phyloP scores from a whole-genome alignment of 768 basidiomycete genomes.

The Xerocomellus amylosporus region DNA sequence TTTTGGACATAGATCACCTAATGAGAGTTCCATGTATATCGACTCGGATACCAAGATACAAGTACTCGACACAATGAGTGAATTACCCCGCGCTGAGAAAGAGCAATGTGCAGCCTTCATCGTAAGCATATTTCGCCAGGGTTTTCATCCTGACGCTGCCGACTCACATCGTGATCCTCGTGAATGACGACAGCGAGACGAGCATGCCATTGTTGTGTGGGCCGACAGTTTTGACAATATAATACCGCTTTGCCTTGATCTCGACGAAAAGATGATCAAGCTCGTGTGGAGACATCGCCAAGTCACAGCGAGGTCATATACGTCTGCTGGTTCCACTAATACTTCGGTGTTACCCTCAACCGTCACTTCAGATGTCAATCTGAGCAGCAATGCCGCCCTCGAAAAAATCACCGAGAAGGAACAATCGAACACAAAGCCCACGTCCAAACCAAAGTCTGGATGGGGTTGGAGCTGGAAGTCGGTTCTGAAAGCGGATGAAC shows the following conservation, averaged over 20 bases:
- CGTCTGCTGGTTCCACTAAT: conserved; percentile 25
- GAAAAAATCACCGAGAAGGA: conserved; percentile 24
- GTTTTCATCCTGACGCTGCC: not conserved
- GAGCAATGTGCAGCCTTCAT: conserved; percentile 90
- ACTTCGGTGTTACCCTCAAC: conserved; percentile 45
- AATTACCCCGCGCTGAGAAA: conserved; percentile 77
- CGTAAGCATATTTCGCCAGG: conserved; percentile 41
- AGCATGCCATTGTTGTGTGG: conserved; percentile 80
- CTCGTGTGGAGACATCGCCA: conserved; percentile 66
- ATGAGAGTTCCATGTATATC: conserved; percentile 60
- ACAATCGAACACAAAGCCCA: not conserved
- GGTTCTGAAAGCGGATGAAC: conserved; percentile 26
- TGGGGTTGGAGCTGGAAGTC: conserved; percentile 47
- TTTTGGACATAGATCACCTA: conserved; percentile 42
- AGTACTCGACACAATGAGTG: conserved; percentile 66
- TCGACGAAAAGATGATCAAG: conserved; percentile 76
- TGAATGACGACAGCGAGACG: conserved; percentile 58
- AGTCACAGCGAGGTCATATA: conserved; percentile 6
- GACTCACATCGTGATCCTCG: not conserved
- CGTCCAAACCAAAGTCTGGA: conserved; percentile 2
- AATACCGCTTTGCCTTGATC: conserved; percentile 64
- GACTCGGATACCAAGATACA: conserved; percentile 83
- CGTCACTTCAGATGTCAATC: conserved; percentile 50
- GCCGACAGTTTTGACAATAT: conserved; percentile 78
- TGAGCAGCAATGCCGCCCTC: conserved; percentile 41